Evolutionary conservation across 108 stramenopile species (phyloP).

Genomic region (Conticribra guillardii): DNA sequence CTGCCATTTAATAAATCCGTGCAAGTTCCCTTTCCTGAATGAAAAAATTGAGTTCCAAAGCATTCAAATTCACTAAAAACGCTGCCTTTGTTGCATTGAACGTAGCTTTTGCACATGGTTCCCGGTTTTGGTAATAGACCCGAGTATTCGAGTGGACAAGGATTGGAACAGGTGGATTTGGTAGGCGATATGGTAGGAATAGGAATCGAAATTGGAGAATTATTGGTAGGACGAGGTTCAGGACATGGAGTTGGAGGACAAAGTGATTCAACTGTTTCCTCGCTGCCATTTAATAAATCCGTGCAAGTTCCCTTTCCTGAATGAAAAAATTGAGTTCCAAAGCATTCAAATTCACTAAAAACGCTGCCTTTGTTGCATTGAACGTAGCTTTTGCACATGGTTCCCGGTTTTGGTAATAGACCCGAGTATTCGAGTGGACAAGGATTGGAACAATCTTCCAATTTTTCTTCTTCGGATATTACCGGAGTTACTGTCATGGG

Average conservation of each 20-base stretch:
- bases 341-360: slow-evolving; percentile 5
- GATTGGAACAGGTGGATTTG: background rate
- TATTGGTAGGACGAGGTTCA: background rate
- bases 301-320: background rate
- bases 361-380: slow-evolving; percentile 14
- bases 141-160: no score
- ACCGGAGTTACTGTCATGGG: background rate
- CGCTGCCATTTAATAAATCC: background rate
- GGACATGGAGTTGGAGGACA: background rate
- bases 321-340: background rate
- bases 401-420: background rate
- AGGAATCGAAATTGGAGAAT: no score
- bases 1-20: no score
- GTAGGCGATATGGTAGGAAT: no score
- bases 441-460: slow-evolving; percentile 9
- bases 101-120: no score
- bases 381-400: slow-evolving; percentile 8
- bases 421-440: background rate
- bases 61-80: no score
- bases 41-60: no score
- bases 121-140: no score
- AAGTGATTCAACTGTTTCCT: background rate
- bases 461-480: background rate
- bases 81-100: no score
- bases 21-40: no score